These are phyloP conservation scores for Russula lepida DNA, from an alignment of 768 basidiomycete species.

Conservation along the genomic window DNA sequence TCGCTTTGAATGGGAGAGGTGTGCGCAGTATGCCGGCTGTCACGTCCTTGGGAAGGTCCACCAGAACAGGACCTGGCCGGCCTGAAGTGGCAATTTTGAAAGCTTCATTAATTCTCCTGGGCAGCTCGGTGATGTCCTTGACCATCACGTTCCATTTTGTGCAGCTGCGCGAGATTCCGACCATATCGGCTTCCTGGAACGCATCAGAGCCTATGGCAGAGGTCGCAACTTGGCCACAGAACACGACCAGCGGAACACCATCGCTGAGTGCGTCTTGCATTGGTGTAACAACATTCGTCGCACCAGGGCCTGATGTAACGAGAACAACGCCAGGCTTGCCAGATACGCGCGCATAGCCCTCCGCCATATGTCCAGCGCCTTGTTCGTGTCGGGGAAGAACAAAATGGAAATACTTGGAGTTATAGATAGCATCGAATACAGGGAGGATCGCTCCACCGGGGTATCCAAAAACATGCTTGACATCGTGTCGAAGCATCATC, in stretches of 20 bases:
- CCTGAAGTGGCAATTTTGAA: conserved; percentile 99
- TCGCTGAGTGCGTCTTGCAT: conserved; percentile 97
- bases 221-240: conserved; percentile 97
- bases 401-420: conserved; percentile 91
- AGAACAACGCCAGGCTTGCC: conserved; percentile 97
- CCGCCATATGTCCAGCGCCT: conserved; percentile 98
- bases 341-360: conserved; percentile 95
- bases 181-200: conserved; percentile 96
- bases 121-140: conserved; percentile 91
- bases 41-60: conserved; percentile 98
- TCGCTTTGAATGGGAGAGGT: conserved; percentile 77
- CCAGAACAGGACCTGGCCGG: conserved; percentile 93
- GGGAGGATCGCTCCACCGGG: conserved; percentile 97
- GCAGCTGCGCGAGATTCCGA: conserved; percentile 94
- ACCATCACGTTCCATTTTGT: conserved; percentile 99
- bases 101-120: conserved; percentile 94
- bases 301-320: conserved; percentile 96
- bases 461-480: conserved; percentile 97
- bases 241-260: conserved; percentile 90
- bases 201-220: conserved; percentile 98
- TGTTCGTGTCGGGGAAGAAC: conserved; percentile 95
- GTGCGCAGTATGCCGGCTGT: conserved; percentile 86
- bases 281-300: conserved; percentile 94
- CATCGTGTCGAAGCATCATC: conserved; percentile 96
- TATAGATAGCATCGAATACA: conserved; percentile 99